phyloP scores from a whole-genome alignment of 2,329 filamentous ascomycete genomes.

The Nemania sp. region DNA sequence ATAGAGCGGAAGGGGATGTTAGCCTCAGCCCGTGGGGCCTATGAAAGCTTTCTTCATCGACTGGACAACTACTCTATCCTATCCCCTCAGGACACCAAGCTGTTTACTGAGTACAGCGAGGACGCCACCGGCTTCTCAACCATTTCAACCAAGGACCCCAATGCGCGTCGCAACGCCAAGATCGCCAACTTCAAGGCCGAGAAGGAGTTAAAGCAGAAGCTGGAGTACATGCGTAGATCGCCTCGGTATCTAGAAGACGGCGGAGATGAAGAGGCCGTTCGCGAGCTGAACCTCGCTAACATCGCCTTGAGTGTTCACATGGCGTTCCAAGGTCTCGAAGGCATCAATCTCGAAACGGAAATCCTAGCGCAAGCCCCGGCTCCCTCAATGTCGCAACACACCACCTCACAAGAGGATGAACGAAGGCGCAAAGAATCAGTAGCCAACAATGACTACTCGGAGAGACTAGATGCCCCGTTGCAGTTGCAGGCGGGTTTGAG shows the following conservation, averaged over 20 bases:
- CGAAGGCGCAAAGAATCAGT: constrained; percentile 54
- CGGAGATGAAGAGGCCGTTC: constrained; percentile 86
- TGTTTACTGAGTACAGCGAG: constrained; percentile 80
- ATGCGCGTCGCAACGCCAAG: constrained; percentile 81
- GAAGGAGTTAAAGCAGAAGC: constrained; percentile 83
- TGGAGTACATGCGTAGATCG: constrained; percentile 69
- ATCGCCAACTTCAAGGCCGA: constrained; percentile 87
- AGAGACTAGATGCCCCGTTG: constrained; percentile 77
- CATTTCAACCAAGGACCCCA: constrained; percentile 70
- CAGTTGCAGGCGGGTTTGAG: constrained; percentile 62
- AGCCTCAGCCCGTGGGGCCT: constrained; percentile 72
- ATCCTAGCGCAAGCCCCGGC: constrained; percentile 81
- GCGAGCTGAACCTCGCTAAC: constrained; percentile 82
- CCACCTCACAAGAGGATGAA: constrained; percentile 60
- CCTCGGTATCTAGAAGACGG: constrained; percentile 63
- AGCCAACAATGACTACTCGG: constrained; percentile 69
- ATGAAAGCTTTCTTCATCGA: constrained; percentile 81
- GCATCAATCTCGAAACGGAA: constrained; percentile 84
- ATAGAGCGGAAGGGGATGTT: constrained; percentile 73
- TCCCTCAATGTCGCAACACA: constrained; percentile 58
- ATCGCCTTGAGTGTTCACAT: constrained; percentile 80
- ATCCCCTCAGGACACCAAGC: constrained; percentile 70
- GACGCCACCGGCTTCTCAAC: constrained; percentile 79
- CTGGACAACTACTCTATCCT: constrained; percentile 85
- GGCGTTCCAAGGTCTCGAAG: constrained; percentile 88